Evolutionary conservation across 176 grass and related monocot species (phyloP), one percentile per base, ranked within the genome.

Genomic region (Oryza punctata): DNA sequence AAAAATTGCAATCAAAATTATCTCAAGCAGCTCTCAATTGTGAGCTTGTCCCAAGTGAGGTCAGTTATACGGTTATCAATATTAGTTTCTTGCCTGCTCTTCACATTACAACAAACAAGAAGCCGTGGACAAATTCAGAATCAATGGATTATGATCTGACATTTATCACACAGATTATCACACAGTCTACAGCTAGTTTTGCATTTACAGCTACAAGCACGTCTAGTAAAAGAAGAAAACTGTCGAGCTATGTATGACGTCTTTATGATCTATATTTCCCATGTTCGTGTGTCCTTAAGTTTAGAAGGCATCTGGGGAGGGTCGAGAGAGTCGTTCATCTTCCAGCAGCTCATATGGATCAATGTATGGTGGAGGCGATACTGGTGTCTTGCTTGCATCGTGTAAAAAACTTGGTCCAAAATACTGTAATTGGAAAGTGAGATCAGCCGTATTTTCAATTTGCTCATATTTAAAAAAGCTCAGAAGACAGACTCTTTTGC

Each of bases 271-370:
- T 63, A 5, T 74, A 45, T 1, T 46, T 65, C 12, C 9, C 50
- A 61, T 19, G 3, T 32, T 45, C 27, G 72, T 70, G 38, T 25
- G 14, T 68, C 67, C 18, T 85, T 66, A 57, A 46, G 44, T 21
- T 90, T 69, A 91, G 69, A 87, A 87, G 78, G 86, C 69, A 79
- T 87, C 63, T 29, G 86, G 65, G 29, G 87, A 60, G 21, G 88
- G 80, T 66, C 87, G 80, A 28, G 91, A 92, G 66, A 94, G 69
- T 80, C 89, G 93, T 70, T 92, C 96, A 16, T 99, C 96, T 83
- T 96, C 96, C 24, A 99, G 85, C 41, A 96, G 93, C 61, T 89
- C 75, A 21, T 95, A 96, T 65, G 96, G 93, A 91, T 96, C 93
- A 28, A 96, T 90, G 75, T 99, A 89, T 1, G 85, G 93, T 18